Evolutionary conservation across 2,329 filamentous ascomycete species (phyloP).

Genomic region (Pezicula neosporulosa): DNA sequence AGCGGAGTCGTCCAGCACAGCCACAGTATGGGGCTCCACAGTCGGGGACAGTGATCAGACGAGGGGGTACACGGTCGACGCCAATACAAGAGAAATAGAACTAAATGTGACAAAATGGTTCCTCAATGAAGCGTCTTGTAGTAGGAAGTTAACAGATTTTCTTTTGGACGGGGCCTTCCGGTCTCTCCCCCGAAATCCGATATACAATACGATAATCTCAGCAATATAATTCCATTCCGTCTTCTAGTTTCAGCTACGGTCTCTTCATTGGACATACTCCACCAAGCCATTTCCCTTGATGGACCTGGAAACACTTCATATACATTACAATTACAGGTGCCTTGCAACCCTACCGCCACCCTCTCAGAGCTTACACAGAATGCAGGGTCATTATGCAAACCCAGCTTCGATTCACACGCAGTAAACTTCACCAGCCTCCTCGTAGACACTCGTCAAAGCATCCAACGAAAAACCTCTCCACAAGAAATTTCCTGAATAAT

Average conservation of each 20-base stretch:
- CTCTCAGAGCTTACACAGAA: slow-evolving; percentile 1
- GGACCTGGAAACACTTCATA: slow-evolving; percentile 4
- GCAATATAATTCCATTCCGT: slow-evolving; percentile 9
- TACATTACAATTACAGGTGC: slow-evolving; percentile 6
- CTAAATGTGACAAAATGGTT: slow-evolving; percentile 28
- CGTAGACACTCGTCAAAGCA: slow-evolving; percentile 37
- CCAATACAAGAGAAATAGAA: slow-evolving; percentile 27
- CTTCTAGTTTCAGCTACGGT: neutral
- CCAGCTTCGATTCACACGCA: slow-evolving; percentile 19
- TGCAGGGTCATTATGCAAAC: slow-evolving; percentile 13
- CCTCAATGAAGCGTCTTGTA: slow-evolving; percentile 31
- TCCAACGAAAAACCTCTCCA: slow-evolving; percentile 51
- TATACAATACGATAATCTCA: slow-evolving; percentile 10
- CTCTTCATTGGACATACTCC: neutral
- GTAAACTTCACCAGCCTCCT: slow-evolving; percentile 11
- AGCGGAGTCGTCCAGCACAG: slow-evolving; percentile 21
- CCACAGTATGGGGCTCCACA: slow-evolving; percentile 17
- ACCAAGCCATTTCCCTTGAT: neutral
- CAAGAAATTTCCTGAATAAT: slow-evolving; percentile 33
- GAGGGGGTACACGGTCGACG: slow-evolving; percentile 36
- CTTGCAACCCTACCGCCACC: slow-evolving; percentile 1
- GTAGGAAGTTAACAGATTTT: slow-evolving; percentile 23
- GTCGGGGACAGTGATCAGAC: slow-evolving; percentile 31
- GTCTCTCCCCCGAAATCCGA: slow-evolving; percentile 11
- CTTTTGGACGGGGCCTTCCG: slow-evolving; percentile 22